Base-by-base conservation (phyloP, 805 yeast genomes). In the Lipomyces orientalis region DNA sequence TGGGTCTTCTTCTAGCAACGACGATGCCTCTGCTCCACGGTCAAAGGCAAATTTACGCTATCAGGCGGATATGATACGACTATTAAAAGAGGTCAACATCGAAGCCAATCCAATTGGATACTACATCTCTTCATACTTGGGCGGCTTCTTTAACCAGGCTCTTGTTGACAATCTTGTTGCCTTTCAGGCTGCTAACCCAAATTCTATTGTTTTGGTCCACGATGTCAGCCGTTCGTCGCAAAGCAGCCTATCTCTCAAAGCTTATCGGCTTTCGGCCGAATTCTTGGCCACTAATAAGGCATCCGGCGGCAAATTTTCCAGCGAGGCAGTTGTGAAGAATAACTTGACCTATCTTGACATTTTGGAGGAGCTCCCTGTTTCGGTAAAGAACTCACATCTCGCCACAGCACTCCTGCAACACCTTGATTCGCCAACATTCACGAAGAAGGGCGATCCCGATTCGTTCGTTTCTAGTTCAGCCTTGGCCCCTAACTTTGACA, bases 21-120 rank as follows among this genome's bases (percentile, higher is more conserved):
- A 87, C 73, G 71, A 69, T 69, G 87, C 86, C 68, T 86, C 87
- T 19, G 87, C 87, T 22, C 83, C 91, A 37, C 85, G 86, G 64
- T 82, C 88, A 64, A 84, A 86, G 75, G 82, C 87, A 72, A 90
- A 91, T 67, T 80, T 81, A 66, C 86, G 84, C 76, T 92, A 87
- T 80, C 93, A 89, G 77, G 85, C 84, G 61, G 92, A 89, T 58
- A 82, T 90, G 74, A 81, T 89, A 71, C 84, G 86, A 55, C 85
- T 86, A 68, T 84, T 91, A 70, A 85, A 83, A 74, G 84, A 83
- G 64, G 85, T 87, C 69, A 88, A 89, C 60, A 82, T 86, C 68
- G 93, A 93, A 58, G 82, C 87, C 55, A 90, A 88, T 75, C 83
- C 88, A 68, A 85, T 88, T 70, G 97, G 97, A 43, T 91, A 93